Evolutionary conservation across 257 asterid genomes (phyloP), one percentile per base, ranked within the genome.

Genomic region (Solanum chiquidenum): DNA sequence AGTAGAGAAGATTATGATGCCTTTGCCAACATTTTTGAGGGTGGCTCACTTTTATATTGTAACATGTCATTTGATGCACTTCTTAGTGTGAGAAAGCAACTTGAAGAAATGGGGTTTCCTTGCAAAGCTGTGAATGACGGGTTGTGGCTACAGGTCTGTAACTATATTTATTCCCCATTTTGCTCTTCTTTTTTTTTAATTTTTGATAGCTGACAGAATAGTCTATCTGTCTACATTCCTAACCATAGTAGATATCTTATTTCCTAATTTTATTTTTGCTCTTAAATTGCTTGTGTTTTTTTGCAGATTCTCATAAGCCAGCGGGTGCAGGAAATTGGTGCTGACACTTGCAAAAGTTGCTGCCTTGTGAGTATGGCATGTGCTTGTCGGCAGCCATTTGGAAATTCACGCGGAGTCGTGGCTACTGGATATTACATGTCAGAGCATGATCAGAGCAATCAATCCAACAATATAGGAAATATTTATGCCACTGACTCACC

Each of bases 111-210:
- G 94, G 99, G 96, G 86, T 97, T 95, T 90, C 98, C 99, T 87
- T 94, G 99, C 98, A 95, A 96, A 93, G 98, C 98, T 86, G 95
- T 95, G 91, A 95, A 97, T 91, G 99, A 95, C 91, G 99, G 98
- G 88, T 93, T 96, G 86, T 97, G 99, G 99, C 92, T 97, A 90
- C 98, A 97, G 99, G 98, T 97, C 83, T 90, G 33, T 64, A 86
- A 66, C 91, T 86, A 74, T 83, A 79, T 18, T 29, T 46, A 29
- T 8, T 14, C 69, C 29, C 69, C 69, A 80, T 37, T 80, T 49
- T 80, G 27, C 40, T 79, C 25, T 42, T 42, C 49, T 37, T 38
- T 42, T 42, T 42, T 3, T 42, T 42, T 1, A 1, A 12, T 76
- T 13, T 77, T 44, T 44, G 40, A 80, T 44, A 46, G 85, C 38